phyloP scores from a whole-genome alignment of 441 rosid species.

The Corymbia calophylla region DNA sequence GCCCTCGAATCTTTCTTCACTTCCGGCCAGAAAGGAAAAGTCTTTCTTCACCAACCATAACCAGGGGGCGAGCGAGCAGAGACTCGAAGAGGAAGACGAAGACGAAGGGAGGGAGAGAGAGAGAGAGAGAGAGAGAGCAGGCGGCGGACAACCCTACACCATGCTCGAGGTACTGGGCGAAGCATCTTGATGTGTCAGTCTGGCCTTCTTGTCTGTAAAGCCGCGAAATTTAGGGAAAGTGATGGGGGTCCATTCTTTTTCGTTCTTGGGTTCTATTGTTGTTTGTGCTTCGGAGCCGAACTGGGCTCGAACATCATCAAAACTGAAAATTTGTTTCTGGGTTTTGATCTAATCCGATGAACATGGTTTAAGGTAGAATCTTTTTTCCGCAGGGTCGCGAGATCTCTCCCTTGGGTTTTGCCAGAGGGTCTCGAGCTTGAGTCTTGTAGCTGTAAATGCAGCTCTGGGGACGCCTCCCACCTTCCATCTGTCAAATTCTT shows the following conservation, averaged over 20 bases:
- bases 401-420: constrained; percentile 29
- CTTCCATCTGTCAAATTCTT: constrained; percentile 49
- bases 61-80: neutral
- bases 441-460: constrained; percentile 51
- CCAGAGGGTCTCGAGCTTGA: constrained; percentile 20
- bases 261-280: neutral
- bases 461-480: constrained; percentile 32
- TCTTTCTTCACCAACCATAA: neutral
- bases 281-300: neutral
- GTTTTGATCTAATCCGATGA: neutral
- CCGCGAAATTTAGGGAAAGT: neutral
- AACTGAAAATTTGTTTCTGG: neutral
- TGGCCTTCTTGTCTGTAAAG: neutral
- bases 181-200: neutral
- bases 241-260: neutral
- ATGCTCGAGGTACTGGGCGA: neutral
- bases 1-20: neutral
- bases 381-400: constrained; percentile 33
- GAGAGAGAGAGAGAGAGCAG: neutral
- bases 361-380: neutral
- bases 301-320: neutral
- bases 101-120: neutral
- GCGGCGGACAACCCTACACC: neutral
- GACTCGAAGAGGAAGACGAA: neutral
- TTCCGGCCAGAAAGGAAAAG: neutral